A percentile compares a stretch with the other conserved stretches of the same genome.
phyloP scores from a whole-genome alignment of 1,284 basidiomycete species.

The Puccinia horiana region DNA sequence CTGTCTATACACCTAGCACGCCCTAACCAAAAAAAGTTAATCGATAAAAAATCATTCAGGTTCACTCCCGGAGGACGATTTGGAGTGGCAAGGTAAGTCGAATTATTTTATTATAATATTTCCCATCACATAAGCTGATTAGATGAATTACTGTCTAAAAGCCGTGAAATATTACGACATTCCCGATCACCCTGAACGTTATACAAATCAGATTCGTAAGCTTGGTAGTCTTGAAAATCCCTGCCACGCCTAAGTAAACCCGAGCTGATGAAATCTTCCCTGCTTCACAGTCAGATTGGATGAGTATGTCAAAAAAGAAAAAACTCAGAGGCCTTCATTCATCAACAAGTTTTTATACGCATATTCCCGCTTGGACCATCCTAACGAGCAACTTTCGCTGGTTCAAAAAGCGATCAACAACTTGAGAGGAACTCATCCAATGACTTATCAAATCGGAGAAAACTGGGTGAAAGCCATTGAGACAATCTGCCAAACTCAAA shows the following conservation, averaged over 20 bases:
- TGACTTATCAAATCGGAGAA: not conserved
- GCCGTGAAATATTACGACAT: not conserved
- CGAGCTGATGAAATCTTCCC: not conserved
- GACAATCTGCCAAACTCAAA: not conserved
- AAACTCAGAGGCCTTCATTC: too few species aligned
- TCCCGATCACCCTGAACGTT: not conserved
- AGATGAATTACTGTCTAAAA: not conserved
- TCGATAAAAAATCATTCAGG: not conserved
- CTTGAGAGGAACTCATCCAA: not conserved
- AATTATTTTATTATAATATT: not conserved
- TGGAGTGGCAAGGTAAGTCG: not conserved
- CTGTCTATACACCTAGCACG: too few species aligned
- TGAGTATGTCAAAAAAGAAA: not conserved
- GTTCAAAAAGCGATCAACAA: not conserved
- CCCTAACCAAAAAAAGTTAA: too few species aligned
- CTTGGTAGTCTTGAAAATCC: not conserved
- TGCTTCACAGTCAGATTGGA: not conserved
- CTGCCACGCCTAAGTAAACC: not conserved
- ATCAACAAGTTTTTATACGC: not conserved
- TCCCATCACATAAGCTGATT: not conserved
- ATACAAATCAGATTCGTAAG: not conserved
- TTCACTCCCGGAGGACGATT: not conserved
- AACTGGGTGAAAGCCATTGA: not conserved
- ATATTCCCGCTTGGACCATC: not conserved
- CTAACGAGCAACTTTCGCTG: not conserved